Base-by-base conservation (phyloP, 495 filamentous ascomycete genomes). In the Rhypophila decipiens region DNA sequence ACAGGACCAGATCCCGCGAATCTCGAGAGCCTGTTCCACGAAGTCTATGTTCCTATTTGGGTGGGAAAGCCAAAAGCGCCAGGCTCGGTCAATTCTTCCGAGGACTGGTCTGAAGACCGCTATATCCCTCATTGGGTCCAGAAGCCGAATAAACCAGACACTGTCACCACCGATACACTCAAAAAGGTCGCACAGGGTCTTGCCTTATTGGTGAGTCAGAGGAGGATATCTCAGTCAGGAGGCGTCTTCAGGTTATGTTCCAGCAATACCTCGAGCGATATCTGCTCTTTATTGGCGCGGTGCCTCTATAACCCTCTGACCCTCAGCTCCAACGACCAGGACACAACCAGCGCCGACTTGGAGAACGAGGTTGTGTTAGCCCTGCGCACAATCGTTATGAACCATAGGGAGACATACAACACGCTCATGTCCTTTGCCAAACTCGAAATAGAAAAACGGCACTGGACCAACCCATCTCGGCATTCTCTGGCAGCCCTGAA, bases 11-110 rank as follows among this genome's bases (percentile, higher is more conserved):
- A 43, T 0, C 49, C 21, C 0, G 27, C 35, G 2, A 44, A 56
- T 27, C 45, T 62, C 3, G 46, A 53, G 15, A 37, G 53, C 0
- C 47, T 72, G 33, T 71, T 71, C 36, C 51, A 61, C 39, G 61
- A 72, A 21, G 46, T 71, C 1, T 72, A 72, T 44, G 49, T 67
- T 1, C 64, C 62, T 13, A 51, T 66, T 13, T 73, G 70, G 71
- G 55, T 63, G 2, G 54, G 58, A 11, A 59, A 52, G 11, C 38
- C 31, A 17, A 50, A 44, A 38, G 56, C 57, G n/a, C 44, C 51
- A 10, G 53, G 49, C 20, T 49, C 55, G 9, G 62, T 66, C 20
- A 51, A n/a, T n/a, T n/a, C n/a, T 27, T 44, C 60, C 3, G 46
- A 53, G 15, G 35, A 52, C 0, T 46, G 71, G 33, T 71, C 70